Base-by-base conservation (phyloP, 176 grass and related monocot genomes). In the Bonia amplexicaulis region DNA sequence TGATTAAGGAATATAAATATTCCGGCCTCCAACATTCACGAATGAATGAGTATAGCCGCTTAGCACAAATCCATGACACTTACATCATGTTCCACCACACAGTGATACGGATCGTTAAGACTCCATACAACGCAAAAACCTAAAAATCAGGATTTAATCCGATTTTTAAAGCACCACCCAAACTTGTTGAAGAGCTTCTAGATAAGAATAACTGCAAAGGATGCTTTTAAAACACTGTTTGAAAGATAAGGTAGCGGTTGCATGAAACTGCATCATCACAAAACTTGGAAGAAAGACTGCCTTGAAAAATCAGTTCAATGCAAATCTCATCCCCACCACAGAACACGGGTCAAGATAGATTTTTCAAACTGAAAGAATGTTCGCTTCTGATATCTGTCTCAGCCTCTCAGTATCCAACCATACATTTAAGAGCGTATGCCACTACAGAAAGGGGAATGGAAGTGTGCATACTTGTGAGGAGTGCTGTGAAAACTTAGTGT, bases 241-340 rank as follows among this genome's bases (percentile, higher is more conserved):
- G 37, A 53, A 80, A 78, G 1, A 48, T 66, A 66, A 66, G 17
- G 58, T 40, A 57, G 69, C 6, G 3, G 9, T 51, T 41, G 41
- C 8, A 31, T 42, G 29, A n/a, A 63, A 84, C 73, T 78, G 44
- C 51, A 84, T 37, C 51, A 52, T 9, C 51, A 76, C 26, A 85
- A 52, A 61, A 69, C 9, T n/a, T 63, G 41, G 54, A 80, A 60
- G 35, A 69, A 66, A 44, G 29, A 41, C 1, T 39, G 48, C 41
- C 51, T 42, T 23, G 11, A 69, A 75, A 80, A 58, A 78, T 58
- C 31, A 68, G 41, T 72, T 27, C 17, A 11, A 47, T 40, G 14
- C 60, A 79, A 35, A 79, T 71, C 27, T 69, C 41, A 52, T 63
- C 22, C 71, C 58, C 54, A 63, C 54, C 12, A 35, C 65, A 80